A percentile compares a stretch with the other conserved stretches of the same genome.
phyloP scores from a whole-genome alignment of 768 basidiomycete species.

The Russula compacta region DNA sequence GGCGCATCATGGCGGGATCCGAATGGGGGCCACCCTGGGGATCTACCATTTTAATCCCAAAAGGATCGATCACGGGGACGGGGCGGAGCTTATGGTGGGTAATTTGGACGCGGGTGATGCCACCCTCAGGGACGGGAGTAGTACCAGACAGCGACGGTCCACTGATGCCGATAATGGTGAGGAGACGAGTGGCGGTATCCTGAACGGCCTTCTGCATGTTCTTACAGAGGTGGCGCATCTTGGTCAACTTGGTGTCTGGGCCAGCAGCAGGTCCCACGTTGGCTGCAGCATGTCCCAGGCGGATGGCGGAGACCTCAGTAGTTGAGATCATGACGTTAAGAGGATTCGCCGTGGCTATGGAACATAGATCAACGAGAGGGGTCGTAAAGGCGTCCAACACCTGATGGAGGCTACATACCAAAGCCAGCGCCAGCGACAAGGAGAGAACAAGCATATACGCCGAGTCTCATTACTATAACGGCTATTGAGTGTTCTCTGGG shows the following conservation, averaged over 20 bases:
- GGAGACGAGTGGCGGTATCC: conserved; percentile 4
- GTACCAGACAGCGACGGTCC: background rate
- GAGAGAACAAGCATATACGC: background rate
- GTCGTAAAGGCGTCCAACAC: background rate
- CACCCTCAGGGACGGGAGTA: background rate
- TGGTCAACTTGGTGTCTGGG: conserved; percentile 1
- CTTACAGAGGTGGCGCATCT: conserved; percentile 17
- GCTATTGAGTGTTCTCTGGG: background rate
- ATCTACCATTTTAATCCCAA: background rate
- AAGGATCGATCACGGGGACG: background rate
- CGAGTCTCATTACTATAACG: background rate
- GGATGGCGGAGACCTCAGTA: conserved; percentile 8
- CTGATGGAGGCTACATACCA: conserved; percentile 6
- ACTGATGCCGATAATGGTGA: conserved; percentile 10
- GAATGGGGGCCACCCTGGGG: background rate
- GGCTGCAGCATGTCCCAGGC: conserved; percentile 15
- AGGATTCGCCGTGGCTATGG: conserved; percentile 11
- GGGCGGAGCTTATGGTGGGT: background rate
- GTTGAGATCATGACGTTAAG: conserved; percentile 5
- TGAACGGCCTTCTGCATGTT: conserved; percentile 15
- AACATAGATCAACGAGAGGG: background rate
- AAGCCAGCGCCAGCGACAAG: conserved; percentile 10
- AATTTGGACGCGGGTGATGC: conserved; percentile 1
- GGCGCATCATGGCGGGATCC: background rate
- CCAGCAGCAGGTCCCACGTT: background rate